A percentile compares a stretch with the other conserved stretches of the same genome.
Evolutionary conservation across 2,329 filamentous ascomycete species (phyloP).

Genomic region (Didymella exigua): DNA sequence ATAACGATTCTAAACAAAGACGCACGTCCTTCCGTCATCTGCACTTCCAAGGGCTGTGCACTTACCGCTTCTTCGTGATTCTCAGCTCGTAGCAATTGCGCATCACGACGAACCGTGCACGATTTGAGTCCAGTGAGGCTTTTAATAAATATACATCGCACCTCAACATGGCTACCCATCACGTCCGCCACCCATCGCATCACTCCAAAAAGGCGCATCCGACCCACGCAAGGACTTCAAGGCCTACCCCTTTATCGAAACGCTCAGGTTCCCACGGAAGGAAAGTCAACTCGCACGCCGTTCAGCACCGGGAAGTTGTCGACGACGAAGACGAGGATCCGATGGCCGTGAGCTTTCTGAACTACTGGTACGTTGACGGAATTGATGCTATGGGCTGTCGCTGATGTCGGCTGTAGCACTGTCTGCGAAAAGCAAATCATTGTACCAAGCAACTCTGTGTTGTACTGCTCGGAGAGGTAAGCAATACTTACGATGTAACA

Average conservation of each 20-base stretch:
- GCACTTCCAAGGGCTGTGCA: slow-evolving; percentile 40
- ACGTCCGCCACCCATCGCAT: slow-evolving; percentile 42
- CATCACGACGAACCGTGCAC: slow-evolving; percentile 41
- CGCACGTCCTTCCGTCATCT: slow-evolving; percentile 43
- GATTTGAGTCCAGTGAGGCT: slow-evolving; percentile 33
- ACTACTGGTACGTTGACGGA: slow-evolving; percentile 55
- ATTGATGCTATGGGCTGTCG: background rate
- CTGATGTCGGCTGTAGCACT: slow-evolving; percentile 52
- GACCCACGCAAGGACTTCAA: slow-evolving; percentile 43
- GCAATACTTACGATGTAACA: slow-evolving; percentile 18
- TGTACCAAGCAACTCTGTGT: slow-evolving; percentile 62
- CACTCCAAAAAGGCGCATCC: slow-evolving; percentile 45
- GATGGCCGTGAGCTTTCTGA: slow-evolving; percentile 59
- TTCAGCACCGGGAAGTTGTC: slow-evolving; percentile 30
- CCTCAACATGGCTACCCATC: slow-evolving; percentile 43
- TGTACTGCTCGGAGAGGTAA: slow-evolving; percentile 70
- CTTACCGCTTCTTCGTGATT: slow-evolving; percentile 45
- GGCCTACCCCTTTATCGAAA: slow-evolving; percentile 43
- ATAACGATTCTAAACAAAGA: slow-evolving; percentile 47
- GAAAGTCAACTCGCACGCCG: slow-evolving; percentile 35
- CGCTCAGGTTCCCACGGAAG: slow-evolving; percentile 39
- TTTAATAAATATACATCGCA: slow-evolving; percentile 44
- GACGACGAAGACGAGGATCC: slow-evolving; percentile 54
- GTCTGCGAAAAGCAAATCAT: slow-evolving; percentile 71
- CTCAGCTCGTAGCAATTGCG: slow-evolving; percentile 34